Evolutionary conservation across 148 eudicot genomes (phyloP), one percentile per base, ranked within the genome.

Genomic region (Silene uniflora): DNA sequence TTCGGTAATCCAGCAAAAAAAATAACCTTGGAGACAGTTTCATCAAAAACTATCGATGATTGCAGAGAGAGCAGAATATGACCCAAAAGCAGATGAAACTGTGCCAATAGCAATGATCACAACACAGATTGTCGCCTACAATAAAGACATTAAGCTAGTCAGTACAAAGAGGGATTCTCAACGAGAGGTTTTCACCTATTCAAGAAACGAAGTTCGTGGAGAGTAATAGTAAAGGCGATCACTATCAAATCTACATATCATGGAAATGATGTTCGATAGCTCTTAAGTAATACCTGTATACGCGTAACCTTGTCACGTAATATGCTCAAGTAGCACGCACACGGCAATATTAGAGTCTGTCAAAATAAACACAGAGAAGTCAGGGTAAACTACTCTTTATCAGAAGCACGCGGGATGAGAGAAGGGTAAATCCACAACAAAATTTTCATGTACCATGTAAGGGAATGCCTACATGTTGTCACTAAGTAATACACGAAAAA

Each of bases 1-100:
- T 62, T 62, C 12, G 27, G 27, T 62, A 19, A 19, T 62, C 11
- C 23, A 62, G 27, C 10, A 21, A 21, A 9, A 62, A 2, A 2
- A 73, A 17, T 10, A 7, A 1, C 44, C 44, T 39, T 3, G 9
- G 10, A 39, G 55, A 11, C 13, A 0, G 55, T 49, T 3, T 74
- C 63, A 77, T 77, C 22, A 42, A 76, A 91, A 69, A 49, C 29
- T 83, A 78, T 90, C 72, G 12, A 91, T 62, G 27, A 94, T 91
- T 64, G 89, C 69, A 11, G 88, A 77, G 10, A 94, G 71, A 22
- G 97, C 90, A 10, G 97, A 86, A 79, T 85, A 90, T 8, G 89
- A 83, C 67, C 98, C 98, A 39, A 94, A 67, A 52, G 18, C 89
- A 22, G 96, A 81, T 6, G 96, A 84, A 67, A 89, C 69, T 5